Evolutionary conservation across 2,329 filamentous ascomycete species (phyloP), one percentile per base, ranked within the genome.

Genomic region (Cladosporium sp.): DNA sequence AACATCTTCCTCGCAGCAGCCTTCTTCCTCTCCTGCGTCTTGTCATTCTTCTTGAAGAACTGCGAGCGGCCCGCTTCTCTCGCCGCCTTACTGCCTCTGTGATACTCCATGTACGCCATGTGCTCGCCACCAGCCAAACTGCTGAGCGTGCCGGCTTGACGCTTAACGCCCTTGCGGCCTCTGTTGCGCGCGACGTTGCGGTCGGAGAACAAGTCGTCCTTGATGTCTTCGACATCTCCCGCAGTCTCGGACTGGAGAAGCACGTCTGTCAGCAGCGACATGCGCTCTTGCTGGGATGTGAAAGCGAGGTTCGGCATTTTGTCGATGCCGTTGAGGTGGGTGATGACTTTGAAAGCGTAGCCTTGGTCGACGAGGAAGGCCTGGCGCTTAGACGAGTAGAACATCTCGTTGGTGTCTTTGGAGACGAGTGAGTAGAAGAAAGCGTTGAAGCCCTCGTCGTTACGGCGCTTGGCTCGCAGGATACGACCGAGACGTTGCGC

Each of bases 281-380:
- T 89, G 5, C 93, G 89, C 73, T 97, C 93, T 7, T 87, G 83
- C 0, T 92, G 86, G 1, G 91, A 91, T 1, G 87, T 87, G 76
- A 96, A 98, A 1, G 89, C 90, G 1, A 99, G 85, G 0, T 89
- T 88, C 0, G 90, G 88, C 62, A 94, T 90, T 66, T 91, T 87
- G 67, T 97, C 92, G 69, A 99, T 92, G 59, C 94, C 95, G 73
- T 93, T 90, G 8, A 99, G 84, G 74, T 96, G 92, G 0, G 95
- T 99, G 76, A 99, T 99, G 68, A 98, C 94, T 77, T 98, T 98
- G 85, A 99, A 99, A 0, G 95, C 94, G 76, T 99, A 99, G 11
- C 95, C 95, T 79, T 99, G 95, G 70, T 99, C 95, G 25, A 99
- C 93, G 0, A 99, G 84, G 81, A 99, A 99, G 0, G 95, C 94